A percentile compares a stretch with the other conserved stretches of the same genome.
phyloP scores from a whole-genome alignment of 352 stramenopile genomes.

The Blastocystis sp. region DNA sequence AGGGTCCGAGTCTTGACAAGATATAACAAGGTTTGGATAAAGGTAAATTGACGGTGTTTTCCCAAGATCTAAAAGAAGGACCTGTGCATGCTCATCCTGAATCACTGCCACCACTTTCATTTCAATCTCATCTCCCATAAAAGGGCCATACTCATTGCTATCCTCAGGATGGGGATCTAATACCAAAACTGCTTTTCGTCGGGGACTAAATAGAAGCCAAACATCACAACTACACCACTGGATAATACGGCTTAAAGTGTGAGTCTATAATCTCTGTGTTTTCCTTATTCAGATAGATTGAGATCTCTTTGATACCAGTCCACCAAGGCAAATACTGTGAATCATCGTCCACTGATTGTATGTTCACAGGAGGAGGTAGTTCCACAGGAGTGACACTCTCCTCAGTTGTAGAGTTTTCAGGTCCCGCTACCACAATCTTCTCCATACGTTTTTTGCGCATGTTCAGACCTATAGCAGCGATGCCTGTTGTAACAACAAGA shows the following conservation, averaged over 20 bases:
- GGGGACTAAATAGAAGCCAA: neutral
- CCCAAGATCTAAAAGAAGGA: neutral
- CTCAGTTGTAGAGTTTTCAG: neutral
- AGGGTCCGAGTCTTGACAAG: constrained; percentile 6
- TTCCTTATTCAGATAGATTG: constrained; percentile 45
- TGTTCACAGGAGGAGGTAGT: neutral
- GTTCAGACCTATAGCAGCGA: neutral
- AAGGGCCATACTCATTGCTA: constrained; percentile 35
- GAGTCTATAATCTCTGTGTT: neutral
- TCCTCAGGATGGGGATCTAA: constrained; percentile 4
- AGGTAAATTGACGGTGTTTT: constrained; percentile 16
- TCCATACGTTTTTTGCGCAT: neutral
- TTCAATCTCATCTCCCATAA: constrained; percentile 30
- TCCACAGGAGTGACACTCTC: neutral
- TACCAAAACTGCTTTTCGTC: constrained; percentile 21
- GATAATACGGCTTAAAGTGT: neutral
- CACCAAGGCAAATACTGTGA: constrained; percentile 13
- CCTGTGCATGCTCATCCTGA: constrained; percentile 35
- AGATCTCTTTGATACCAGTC: constrained; percentile 47
- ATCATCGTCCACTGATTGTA: neutral
- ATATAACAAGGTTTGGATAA: constrained; percentile 50
- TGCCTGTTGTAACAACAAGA: neutral
- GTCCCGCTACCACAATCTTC: neutral
- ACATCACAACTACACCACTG: neutral
- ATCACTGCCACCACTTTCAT: constrained; percentile 49